Conservation (phyloP, 1,139 yeast genomes). For the Lodderomyces parapsilosis region DNA sequence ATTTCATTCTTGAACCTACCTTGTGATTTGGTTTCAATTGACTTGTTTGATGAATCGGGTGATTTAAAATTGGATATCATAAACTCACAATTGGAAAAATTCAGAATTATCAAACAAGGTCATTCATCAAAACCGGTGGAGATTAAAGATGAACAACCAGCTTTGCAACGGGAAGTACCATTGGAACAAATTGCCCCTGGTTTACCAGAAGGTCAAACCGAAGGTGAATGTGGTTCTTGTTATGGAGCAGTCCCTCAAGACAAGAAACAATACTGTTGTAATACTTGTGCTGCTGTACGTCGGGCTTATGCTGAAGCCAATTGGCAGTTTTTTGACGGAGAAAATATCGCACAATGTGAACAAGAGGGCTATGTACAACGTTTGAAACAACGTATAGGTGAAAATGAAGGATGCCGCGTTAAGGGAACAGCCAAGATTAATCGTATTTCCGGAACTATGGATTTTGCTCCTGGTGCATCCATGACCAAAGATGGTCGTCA, state of each 20-base stretch:
- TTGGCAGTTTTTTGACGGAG: constrained; percentile 93
- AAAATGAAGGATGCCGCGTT: constrained; percentile 81
- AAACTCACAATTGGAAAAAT: constrained; percentile 69
- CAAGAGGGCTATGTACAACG: constrained; percentile 74
- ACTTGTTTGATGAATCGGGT: constrained; percentile 78
- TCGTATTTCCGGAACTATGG: constrained; percentile 86
- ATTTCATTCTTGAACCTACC: constrained; percentile 82
- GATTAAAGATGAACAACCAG: constrained; percentile 28
- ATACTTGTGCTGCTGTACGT: constrained; percentile 78
- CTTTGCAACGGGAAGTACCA: constrained; percentile 27
- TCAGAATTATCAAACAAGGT: constrained; percentile 50
- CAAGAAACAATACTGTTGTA: constrained; percentile 70
- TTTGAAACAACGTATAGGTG: constrained; percentile 52
- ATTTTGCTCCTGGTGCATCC: constrained; percentile 91
- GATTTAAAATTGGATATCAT: constrained; percentile 74
- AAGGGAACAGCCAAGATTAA: constrained; percentile 77
- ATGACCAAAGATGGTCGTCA: constrained; percentile 58
- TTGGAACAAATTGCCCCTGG: constrained; percentile 35
- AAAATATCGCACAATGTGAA: constrained; percentile 85
- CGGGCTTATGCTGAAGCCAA: constrained; percentile 71
- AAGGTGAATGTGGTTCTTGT: constrained; percentile 76
- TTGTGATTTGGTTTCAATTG: constrained; percentile 58
- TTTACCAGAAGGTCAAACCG: constrained; percentile 33
- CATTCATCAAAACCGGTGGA: constrained; percentile 16
- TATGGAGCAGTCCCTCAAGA: constrained; percentile 78